Evolutionary conservation across 441 rosid genomes (phyloP).

Genomic region (Omphalea diandra): DNA sequence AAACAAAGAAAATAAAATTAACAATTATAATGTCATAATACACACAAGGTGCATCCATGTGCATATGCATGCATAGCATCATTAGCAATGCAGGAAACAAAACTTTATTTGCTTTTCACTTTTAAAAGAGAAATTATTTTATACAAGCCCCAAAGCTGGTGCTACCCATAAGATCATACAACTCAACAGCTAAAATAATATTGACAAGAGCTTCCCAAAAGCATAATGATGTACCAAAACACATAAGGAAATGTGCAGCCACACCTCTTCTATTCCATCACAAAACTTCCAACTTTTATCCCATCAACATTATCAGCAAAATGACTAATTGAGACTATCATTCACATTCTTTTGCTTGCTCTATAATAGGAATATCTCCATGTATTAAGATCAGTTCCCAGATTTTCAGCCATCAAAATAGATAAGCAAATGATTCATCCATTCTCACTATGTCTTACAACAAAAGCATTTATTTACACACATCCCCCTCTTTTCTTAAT

Average conservation of each 20-base stretch:
- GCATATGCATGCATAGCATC: neutral
- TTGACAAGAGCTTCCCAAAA: neutral
- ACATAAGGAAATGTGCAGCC: neutral
- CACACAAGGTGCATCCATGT: constrained; percentile 6
- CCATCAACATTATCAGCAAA: constrained; percentile 4
- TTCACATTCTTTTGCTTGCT: neutral
- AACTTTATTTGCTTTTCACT: neutral
- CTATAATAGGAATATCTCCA: neutral
- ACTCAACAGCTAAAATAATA: neutral
- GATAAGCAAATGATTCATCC: neutral
- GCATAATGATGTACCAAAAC: neutral
- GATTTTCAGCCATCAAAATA: neutral
- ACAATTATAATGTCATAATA: neutral
- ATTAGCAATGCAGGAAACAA: neutral
- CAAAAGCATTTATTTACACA: neutral
- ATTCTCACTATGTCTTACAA: neutral
- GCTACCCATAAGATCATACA: neutral
- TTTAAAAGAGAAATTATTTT: neutral
- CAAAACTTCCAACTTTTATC: neutral
- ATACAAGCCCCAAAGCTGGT: neutral
- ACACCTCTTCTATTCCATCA: neutral
- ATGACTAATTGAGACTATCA: neutral
- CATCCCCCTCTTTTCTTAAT: neutral
- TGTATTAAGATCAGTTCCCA: neutral
- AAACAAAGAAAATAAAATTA: constrained; percentile 21